A percentile compares a stretch with the other conserved stretches of the same genome.
phyloP scores from a whole-genome alignment of 2,329 filamentous ascomycete genomes.

The Tolypocladium album region DNA sequence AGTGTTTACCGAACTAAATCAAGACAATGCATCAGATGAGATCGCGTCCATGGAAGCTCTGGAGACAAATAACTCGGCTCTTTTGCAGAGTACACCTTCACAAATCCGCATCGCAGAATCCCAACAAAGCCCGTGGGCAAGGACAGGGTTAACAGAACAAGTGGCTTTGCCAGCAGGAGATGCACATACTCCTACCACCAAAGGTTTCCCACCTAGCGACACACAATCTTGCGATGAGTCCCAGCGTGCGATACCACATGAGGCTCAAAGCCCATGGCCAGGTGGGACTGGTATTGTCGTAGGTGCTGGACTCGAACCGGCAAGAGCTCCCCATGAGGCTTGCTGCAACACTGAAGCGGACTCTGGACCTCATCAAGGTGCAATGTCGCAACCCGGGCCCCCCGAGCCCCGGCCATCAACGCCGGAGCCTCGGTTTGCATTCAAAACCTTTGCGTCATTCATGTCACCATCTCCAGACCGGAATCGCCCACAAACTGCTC shows the following conservation, averaged over 20 bases:
- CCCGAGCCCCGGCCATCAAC: slow-evolving; percentile 19
- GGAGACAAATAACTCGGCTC: neutral
- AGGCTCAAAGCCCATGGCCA: slow-evolving; percentile 12
- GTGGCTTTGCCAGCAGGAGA: neutral
- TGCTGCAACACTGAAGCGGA: neutral
- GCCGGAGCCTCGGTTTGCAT: slow-evolving; percentile 34
- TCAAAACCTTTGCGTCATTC: slow-evolving; percentile 43
- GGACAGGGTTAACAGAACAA: neutral
- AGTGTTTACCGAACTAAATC: neutral
- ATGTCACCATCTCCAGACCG: slow-evolving; percentile 36
- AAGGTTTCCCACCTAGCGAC: neutral
- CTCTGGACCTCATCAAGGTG: neutral
- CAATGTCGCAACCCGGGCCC: neutral
- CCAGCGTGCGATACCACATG: neutral
- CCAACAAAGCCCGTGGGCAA: slow-evolving; percentile 7
- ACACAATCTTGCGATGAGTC: neutral
- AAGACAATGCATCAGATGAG: too few relatives aligned
- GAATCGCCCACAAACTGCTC: slow-evolving; percentile 7
- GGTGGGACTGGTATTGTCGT: neutral
- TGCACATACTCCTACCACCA: neutral
- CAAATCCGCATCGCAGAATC: neutral
- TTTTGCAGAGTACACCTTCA: neutral
- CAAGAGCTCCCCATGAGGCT: neutral
- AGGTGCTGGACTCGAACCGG: neutral
- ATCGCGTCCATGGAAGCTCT: too few relatives aligned